Conservation (phyloP, 1,284 basidiomycete genomes). For the Trametes hirsuta region DNA sequence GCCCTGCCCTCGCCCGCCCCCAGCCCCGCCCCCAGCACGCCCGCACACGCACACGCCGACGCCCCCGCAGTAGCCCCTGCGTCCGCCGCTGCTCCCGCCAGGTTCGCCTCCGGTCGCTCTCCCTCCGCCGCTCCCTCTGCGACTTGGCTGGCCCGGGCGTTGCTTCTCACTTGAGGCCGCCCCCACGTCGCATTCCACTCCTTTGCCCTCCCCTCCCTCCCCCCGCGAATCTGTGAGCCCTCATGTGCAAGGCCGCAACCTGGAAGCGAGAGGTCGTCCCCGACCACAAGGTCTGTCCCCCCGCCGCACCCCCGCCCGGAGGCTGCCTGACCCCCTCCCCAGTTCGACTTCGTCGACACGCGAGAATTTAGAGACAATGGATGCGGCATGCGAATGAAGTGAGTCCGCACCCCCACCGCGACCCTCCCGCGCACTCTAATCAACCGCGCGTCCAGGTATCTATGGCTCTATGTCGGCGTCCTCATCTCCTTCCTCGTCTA, state of each 20-base stretch:
- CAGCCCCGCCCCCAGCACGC: background rate
- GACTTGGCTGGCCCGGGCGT: conserved; percentile 67
- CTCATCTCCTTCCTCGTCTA: conserved; percentile 97
- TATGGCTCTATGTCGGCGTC: conserved; percentile 89
- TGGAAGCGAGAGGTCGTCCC: conserved; percentile 98
- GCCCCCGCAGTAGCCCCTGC: conserved; percentile 9
- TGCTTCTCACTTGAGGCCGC: conserved; percentile 34
- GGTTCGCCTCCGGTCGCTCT: conserved; percentile 33
- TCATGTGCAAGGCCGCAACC: conserved; percentile 77
- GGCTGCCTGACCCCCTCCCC: conserved; percentile 16
- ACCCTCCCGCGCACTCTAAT: background rate
- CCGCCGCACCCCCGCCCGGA: background rate
- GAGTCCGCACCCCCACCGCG: conserved; percentile 33
- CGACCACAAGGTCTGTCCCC: conserved; percentile 87
- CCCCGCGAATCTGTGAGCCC: conserved; percentile 27
- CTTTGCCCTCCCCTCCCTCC: conserved; percentile 27
- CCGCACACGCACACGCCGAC: conserved; percentile 8
- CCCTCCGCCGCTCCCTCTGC: conserved; percentile 45
- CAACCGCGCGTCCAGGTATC: conserved; percentile 60
- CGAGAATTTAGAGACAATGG: conserved; percentile 90
- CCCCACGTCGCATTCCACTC: conserved; percentile 37
- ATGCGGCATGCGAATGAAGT: conserved; percentile 87
- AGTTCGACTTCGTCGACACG: conserved; percentile 98
- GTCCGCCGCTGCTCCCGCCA: conserved; percentile 22
- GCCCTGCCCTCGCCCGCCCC: conserved; percentile 7